Percentiles rank a stretch among this genome's conserved stretches.
Conservation (phyloP, 2,329 filamentous ascomycete species). For the Neofusicoccum umdonicola region DNA sequence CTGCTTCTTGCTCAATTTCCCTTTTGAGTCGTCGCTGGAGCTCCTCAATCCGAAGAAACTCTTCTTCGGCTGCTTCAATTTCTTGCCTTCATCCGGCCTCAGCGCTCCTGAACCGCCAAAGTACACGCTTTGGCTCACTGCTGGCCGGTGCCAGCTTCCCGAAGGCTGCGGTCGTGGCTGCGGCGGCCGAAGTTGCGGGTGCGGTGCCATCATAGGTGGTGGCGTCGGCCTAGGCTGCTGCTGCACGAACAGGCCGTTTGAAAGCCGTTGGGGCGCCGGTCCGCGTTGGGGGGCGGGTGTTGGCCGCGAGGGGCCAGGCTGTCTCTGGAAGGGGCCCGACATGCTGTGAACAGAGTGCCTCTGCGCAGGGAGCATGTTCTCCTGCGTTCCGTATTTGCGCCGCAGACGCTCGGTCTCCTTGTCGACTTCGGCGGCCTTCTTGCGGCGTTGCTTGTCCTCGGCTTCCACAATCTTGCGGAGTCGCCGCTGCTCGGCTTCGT, state of each 20-base stretch:
- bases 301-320: neutral
- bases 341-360: neutral
- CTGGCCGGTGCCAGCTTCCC: slow-evolving; percentile 27
- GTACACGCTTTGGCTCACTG: slow-evolving; percentile 29
- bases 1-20: slow-evolving; percentile 40
- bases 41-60: slow-evolving; percentile 38
- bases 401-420: slow-evolving; percentile 75
- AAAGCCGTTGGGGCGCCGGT: neutral
- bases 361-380: neutral
- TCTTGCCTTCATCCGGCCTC: slow-evolving; percentile 27
- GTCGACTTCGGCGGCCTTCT: slow-evolving; percentile 56
- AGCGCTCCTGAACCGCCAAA: slow-evolving; percentile 32
- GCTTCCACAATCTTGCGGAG: slow-evolving; percentile 65
- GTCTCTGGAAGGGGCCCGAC: neutral
- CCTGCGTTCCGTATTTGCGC: slow-evolving; percentile 59
- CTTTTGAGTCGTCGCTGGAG: slow-evolving; percentile 25
- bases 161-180: slow-evolving; percentile 24
- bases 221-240: neutral
- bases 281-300: neutral
- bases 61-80: slow-evolving; percentile 36
- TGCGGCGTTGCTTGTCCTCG: slow-evolving; percentile 57
- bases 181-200: neutral
- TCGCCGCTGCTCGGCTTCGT: slow-evolving; percentile 57
- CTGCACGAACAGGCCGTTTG: neutral
- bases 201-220: neutral